phyloP scores from a whole-genome alignment of 352 stramenopile genomes.

The Stramenopiles sp. region DNA sequence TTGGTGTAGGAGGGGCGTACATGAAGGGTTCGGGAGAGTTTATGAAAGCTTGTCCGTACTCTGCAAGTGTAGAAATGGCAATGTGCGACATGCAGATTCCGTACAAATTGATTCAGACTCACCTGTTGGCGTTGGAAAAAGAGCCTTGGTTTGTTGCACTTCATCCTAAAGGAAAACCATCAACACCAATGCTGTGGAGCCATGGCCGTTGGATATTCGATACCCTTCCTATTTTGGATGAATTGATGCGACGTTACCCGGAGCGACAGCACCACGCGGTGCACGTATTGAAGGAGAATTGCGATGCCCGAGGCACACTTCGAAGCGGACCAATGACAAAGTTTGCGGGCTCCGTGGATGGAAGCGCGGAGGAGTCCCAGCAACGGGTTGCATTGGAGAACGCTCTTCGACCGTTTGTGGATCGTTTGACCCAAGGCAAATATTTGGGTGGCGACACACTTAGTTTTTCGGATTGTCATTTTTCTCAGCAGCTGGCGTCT shows the following conservation, averaged over 20 bases:
- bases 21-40: background rate
- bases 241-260: background rate
- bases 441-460: background rate
- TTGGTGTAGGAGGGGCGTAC: background rate
- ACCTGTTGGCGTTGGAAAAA: background rate
- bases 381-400: background rate
- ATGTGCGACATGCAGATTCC: background rate
- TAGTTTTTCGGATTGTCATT: slow-evolving; percentile 1
- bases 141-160: background rate
- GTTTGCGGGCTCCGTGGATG: background rate
- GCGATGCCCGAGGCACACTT: background rate
- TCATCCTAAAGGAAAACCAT: background rate
- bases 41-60: background rate
- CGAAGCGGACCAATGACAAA: background rate
- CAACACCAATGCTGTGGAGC: background rate
- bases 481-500: background rate
- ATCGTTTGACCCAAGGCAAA: background rate
- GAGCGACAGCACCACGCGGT: background rate
- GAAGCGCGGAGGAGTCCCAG: background rate
- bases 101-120: slow-evolving; percentile 5
- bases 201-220: slow-evolving; percentile 1
- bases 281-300: background rate
- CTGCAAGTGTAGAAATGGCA: background rate
- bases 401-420: background rate
- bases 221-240: background rate